Evolutionary conservation across 495 filamentous ascomycete genomes (phyloP).

Genomic region (Aspergillus hancockii): DNA sequence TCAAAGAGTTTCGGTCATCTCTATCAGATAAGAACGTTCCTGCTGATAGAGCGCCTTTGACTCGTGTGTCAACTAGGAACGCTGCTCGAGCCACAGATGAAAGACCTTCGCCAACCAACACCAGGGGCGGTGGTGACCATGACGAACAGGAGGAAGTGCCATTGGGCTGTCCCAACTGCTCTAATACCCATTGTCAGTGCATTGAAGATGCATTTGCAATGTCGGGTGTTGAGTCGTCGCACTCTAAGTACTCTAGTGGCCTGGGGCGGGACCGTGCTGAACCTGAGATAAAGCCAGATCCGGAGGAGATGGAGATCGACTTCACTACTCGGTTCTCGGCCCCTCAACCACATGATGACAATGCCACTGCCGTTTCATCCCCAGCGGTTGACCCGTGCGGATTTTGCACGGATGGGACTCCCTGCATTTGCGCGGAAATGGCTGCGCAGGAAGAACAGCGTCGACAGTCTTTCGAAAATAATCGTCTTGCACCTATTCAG

Average conservation of each 20-base stretch:
- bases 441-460: conserved; percentile 50
- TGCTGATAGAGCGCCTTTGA: conserved; percentile 36
- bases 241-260: conserved; percentile 30
- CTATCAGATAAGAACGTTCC: conserved; percentile 28
- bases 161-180: conserved; percentile 66
- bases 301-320: conserved; percentile 71
- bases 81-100: conserved; percentile 9
- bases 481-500: conserved; percentile 50
- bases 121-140: conserved; percentile 9
- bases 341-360: conserved; percentile 35
- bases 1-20: conserved; percentile 42
- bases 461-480: conserved; percentile 39
- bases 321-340: conserved; percentile 68
- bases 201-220: conserved; percentile 65
- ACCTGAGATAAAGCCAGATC: conserved; percentile 50
- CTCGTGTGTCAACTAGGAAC: conserved; percentile 11
- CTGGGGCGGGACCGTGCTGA: conserved; percentile 15
- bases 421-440: conserved; percentile 81
- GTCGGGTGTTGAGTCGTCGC: conserved; percentile 31
- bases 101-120: conserved; percentile 9
- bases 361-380: conserved; percentile 35
- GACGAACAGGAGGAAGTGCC: conserved; percentile 36
- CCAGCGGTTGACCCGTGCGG: conserved; percentile 69
- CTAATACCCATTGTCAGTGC: conserved; percentile 63
- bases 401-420: conserved; percentile 84